Base-by-base conservation (phyloP, 2,329 filamentous ascomycete genomes). In the Plenodomus lindquistii region DNA sequence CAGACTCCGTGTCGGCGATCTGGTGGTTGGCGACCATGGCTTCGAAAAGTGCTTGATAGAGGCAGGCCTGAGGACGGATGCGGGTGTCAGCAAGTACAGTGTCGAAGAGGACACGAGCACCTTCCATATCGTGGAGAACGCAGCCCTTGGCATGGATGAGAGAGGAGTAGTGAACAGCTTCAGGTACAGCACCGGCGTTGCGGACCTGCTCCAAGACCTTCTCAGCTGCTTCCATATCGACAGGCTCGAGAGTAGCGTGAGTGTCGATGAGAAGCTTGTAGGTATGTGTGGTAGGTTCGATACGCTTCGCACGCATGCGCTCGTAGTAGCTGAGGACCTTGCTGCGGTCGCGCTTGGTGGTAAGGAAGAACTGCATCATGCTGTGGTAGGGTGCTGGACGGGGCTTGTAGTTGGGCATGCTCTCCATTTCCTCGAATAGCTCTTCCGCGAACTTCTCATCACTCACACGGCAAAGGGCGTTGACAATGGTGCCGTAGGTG, bases 281-380 rank as follows among this genome's bases (percentile, higher is more conserved):
- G 1, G 94, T 99, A 75, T 99, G 94, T 54, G 91, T 88, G 1
- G 94, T 97, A 2, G 94, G 93, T 51, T 88, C 80, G 68, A 99
- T 99, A 47, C 86, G 85, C 77, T 87, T 89, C 18, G 84, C 81
- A 70, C 87, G 85, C 94, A 99, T 97, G 54, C 93, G 89, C 73
- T 96, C 87, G 70, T 96, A 97, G 80, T 97, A 99, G 24, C 86
- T 82, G 19, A 99, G 81, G 4, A 97, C 93, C 84, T 97, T 97
- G 72, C 81, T 78, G 76, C 94, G 93, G 73, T 99, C 93, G 44
- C 91, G 90, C 83, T 97, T 97, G 46, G 93, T 97, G 48, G 90
- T 96, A 60, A 97, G 80, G 83, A 97, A 99, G 78, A 96, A 97
- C 72, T 99, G 94, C 85, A 99, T 99, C 86, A 99, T 89, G 75